Base-by-base conservation (phyloP, 805 yeast genomes). In the Saccharomycopsis fibuligera region DNA sequence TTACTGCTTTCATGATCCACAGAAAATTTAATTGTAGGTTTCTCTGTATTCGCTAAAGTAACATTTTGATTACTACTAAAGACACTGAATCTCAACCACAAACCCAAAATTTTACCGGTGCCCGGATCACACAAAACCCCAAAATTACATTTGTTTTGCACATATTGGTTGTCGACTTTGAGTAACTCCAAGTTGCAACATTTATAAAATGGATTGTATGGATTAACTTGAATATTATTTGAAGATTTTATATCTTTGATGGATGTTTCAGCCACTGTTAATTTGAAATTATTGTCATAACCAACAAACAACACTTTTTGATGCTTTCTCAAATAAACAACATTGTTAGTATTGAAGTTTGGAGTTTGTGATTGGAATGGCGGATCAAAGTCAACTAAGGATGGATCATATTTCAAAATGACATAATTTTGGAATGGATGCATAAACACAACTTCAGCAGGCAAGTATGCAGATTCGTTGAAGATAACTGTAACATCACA, bases 381-480 rank as follows among this genome's bases (percentile, higher is more conserved):
- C 8, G 56, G 54, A 9, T 50, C 56, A 35, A 53, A 53, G 16
- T 45, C 50, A 39, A 53, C 47, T 25, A 53, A 51, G 3, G 54
- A 44, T 16, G 56, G 56, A 45, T 53, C 56, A 29, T 53, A 53
- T 43, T 53, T 53, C 43, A 53, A 45, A 30, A 53, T 53, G 12
- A 51, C 52, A 45, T 53, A 53, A 29, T 53, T 53, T 25, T 53
- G 56, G 48, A 47, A 53, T 31, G 56, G 56, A 40, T 53, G 56
- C 54, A 50, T 50, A 25, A 53, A 53, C 17, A 53, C 51, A 25
- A 50, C 56, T 36, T 53, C 54, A 6, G 54, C 56, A 9, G 56
- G 56, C 30, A 53, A 50, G 29, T 51, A 50, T 6, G 51, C 52
- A 22, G 52, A 44, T 16, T 53, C 56, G 27, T 51, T 50, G 46